A percentile compares a stretch with the other conserved stretches of the same genome.
phyloP scores from a whole-genome alignment of 495 filamentous ascomycete species.

The Tirmania nivea region DNA sequence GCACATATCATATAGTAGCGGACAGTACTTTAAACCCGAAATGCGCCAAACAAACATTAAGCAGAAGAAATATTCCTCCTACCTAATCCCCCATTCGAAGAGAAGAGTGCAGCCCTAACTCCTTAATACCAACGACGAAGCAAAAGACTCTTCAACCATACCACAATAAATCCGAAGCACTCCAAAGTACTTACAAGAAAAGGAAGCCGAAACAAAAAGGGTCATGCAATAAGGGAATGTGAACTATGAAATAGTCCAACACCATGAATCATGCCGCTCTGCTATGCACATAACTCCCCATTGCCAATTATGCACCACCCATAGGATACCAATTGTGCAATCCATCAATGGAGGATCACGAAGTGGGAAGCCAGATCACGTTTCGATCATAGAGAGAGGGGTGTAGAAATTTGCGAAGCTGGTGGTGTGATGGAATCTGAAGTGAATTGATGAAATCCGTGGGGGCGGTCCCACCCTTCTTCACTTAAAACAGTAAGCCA shows the following conservation, averaged over 20 bases:
- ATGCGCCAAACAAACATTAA: not conserved
- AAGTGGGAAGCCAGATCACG: not conserved
- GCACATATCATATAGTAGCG: not conserved
- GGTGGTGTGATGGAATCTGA: not conserved
- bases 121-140: not conserved
- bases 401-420: not conserved
- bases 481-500: conserved; percentile 76
- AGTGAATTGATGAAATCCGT: not conserved
- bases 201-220: not conserved
- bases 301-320: not conserved
- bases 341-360: too few species aligned
- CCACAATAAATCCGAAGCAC: not conserved
- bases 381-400: not conserved
- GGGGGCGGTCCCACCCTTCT: conserved; percentile 25
- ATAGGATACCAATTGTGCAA: not conserved
- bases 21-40: not conserved
- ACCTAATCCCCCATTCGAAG: not conserved
- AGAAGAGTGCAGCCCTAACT: not conserved
- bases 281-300: not conserved
- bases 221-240: not conserved
- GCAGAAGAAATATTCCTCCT: not conserved
- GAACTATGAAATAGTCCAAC: not conserved
- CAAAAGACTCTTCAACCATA: not conserved
- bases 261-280: not conserved
- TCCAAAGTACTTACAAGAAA: not conserved